Base-by-base conservation (phyloP, 2,329 filamentous ascomycete genomes). In the Pseudofabraea citricarpa region DNA sequence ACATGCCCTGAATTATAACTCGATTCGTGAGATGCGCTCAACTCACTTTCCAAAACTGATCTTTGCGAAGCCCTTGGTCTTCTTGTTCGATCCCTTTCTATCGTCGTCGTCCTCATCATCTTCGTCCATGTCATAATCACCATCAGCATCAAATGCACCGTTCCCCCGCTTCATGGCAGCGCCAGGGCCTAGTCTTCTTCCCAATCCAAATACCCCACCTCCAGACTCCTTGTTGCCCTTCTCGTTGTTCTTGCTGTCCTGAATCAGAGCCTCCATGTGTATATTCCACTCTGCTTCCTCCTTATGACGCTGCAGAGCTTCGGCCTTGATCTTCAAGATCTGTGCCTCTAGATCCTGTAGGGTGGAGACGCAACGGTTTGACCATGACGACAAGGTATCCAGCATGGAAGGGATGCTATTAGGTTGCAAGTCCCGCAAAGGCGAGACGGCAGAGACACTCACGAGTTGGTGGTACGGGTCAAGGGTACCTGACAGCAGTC, bases 401-500 rank as follows among this genome's bases (percentile, higher is more conserved):
- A 89, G 75, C 68, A 96, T 83, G 1, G 68, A 65, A 0, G 81
- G 77, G 10, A 95, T 75, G 44, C 83, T 79, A 45, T 80, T 79
- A 0, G 90, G 89, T 1, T 80, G 77, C 2, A 95, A 78, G 62
- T 98, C 93, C 16, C 93, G 89, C 2, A 96, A 78, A 0, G 93
- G 86, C 0, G 90, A 81, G 23, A 96, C 81, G 48, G 86, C 84
- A 40, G 83, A 84, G 42, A 97, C 81, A 59, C 84, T 79, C 18
- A 97, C 85, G 47, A 77, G 75, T 24, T 84, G 79, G 43, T 83
- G 75, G 45, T 79, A 79, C 4, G 90, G 88, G 60, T 96, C 87
- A 44, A 98, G 83, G 31, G 87, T 90, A 6, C 85, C 91, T 29
- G 79, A 76, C 38, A 98, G 69, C 2, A 98, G 78, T 31, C 85